Conservation (phyloP, 345 rosid species). For the Syzygium aqueum region DNA sequence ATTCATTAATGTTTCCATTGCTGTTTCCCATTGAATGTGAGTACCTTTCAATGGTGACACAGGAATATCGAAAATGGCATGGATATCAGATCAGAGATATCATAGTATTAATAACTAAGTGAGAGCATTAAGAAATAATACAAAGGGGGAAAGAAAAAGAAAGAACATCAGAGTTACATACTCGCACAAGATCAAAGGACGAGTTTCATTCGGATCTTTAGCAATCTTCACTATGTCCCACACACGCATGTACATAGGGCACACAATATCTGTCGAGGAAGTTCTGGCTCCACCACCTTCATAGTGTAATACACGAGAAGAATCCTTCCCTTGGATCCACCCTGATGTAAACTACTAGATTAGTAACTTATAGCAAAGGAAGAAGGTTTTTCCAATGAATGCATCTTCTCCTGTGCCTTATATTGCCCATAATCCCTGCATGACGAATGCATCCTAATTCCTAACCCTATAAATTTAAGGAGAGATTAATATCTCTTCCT, state of each 20-base stretch:
- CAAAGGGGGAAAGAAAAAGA: conserved; percentile 9
- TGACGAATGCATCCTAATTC: neutral
- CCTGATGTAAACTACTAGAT: conserved; percentile 36
- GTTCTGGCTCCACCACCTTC: conserved; percentile 99
- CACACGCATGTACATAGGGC: conserved; percentile 99
- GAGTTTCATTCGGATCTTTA: conserved; percentile 70
- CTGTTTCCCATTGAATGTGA: conserved; percentile 99
- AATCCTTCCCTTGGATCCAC: conserved; percentile 83
- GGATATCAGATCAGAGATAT: neutral
- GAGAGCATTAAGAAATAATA: neutral
- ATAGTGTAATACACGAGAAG: conserved; percentile 74
- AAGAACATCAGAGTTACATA: conserved; percentile 18
- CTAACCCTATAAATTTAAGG: neutral
- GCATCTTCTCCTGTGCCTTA: neutral
- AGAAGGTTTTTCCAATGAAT: neutral
- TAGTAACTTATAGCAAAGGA: neutral
- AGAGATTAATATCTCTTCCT: neutral
- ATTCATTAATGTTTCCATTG: conserved; percentile 73
- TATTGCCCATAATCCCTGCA: neutral
- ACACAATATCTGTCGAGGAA: conserved; percentile 77
- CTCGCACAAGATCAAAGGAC: conserved; percentile 99
- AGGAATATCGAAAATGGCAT: conserved; percentile 12
- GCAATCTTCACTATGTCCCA: conserved; percentile 97
- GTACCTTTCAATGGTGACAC: conserved; percentile 49
- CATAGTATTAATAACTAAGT: neutral